Evolutionary conservation across 495 filamentous ascomycete genomes (phyloP).

Genomic region (Podospora bellae-mahoneyi): DNA sequence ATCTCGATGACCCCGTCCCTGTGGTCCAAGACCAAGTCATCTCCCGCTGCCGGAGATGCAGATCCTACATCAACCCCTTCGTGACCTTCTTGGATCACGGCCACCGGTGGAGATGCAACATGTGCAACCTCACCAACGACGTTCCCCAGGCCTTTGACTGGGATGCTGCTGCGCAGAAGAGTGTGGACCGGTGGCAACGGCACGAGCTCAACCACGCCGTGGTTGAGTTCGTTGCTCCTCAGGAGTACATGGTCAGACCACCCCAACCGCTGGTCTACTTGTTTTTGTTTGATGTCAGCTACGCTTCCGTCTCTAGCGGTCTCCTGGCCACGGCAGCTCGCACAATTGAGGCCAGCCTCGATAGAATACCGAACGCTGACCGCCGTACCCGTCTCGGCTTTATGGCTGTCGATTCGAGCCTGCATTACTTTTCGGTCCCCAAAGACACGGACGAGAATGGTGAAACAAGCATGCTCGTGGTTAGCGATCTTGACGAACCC

Average conservation of each 20-base stretch:
- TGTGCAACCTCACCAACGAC: slow-evolving; percentile 98
- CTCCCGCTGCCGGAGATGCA: slow-evolving; percentile 87
- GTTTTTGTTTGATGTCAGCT: slow-evolving; percentile 96
- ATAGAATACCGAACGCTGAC: slow-evolving; percentile 96
- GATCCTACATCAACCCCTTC: slow-evolving; percentile 97
- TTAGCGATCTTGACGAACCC: slow-evolving; percentile 94
- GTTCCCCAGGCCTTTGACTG: slow-evolving; percentile 98
- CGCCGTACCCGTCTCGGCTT: slow-evolving; percentile 89
- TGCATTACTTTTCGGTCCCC: slow-evolving; percentile 94
- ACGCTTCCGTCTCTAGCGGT: slow-evolving; percentile 82
- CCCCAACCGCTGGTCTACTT: slow-evolving; percentile 97
- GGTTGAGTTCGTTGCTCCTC: slow-evolving; percentile 94
- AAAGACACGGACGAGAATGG: slow-evolving; percentile 78
- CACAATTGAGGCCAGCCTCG: slow-evolving; percentile 91
- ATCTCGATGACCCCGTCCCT: slow-evolving; percentile 84
- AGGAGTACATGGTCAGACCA: slow-evolving; percentile 98
- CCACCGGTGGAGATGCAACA: slow-evolving; percentile 97
- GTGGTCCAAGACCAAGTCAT: slow-evolving; percentile 96
- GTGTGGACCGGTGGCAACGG: slow-evolving; percentile 82
- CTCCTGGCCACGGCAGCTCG: slow-evolving; percentile 92
- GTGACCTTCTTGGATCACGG: slow-evolving; percentile 95
- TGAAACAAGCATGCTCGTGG: slow-evolving; percentile 86
- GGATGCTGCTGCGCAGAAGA: slow-evolving; percentile 87
- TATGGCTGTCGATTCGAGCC: slow-evolving; percentile 88
- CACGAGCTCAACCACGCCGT: slow-evolving; percentile 91